Percentiles rank a stretch among this genome's conserved stretches.
Evolutionary conservation across 2,329 filamentous ascomycete genomes (phyloP).

Genomic region (Endocalyx cinctus): DNA sequence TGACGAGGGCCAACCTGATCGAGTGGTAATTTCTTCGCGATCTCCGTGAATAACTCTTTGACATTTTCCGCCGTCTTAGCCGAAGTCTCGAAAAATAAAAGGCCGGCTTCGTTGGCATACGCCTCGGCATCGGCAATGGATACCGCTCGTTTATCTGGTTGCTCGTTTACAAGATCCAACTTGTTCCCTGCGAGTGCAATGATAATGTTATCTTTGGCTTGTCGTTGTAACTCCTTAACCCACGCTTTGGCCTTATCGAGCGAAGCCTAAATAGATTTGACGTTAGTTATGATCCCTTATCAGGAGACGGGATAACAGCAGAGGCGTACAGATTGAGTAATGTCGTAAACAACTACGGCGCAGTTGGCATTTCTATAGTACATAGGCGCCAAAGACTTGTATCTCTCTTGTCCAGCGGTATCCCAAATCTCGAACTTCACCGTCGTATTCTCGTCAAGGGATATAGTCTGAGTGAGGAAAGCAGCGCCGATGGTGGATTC

Average conservation of each 20-base stretch:
- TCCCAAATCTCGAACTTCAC: conserved; percentile 99
- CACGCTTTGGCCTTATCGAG: conserved; percentile 98
- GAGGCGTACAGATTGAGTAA: conserved; percentile 85
- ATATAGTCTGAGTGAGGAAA: conserved; percentile 98
- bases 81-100: conserved; percentile 97
- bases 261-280: conserved; percentile 77
- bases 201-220: conserved; percentile 99
- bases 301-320: conserved; percentile 7
- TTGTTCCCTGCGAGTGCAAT: conserved; percentile 98
- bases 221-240: conserved; percentile 97
- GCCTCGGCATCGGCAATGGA: conserved; percentile 85
- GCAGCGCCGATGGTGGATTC: conserved; percentile 98
- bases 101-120: conserved; percentile 86
- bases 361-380: conserved; percentile 99
- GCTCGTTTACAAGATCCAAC: conserved; percentile 88
- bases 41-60: conserved; percentile 90
- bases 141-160: conserved; percentile 93
- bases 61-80: conserved; percentile 98
- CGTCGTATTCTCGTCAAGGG: conserved; percentile 94
- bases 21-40: conserved; percentile 94
- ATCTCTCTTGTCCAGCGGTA: conserved; percentile 95
- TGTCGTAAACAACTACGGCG: conserved; percentile 98
- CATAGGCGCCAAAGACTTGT: conserved; percentile 98
- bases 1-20: conserved; percentile 94
- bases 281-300: no score